Conservation (phyloP, 306 rosid genomes). For the Quercus gilva region DNA sequence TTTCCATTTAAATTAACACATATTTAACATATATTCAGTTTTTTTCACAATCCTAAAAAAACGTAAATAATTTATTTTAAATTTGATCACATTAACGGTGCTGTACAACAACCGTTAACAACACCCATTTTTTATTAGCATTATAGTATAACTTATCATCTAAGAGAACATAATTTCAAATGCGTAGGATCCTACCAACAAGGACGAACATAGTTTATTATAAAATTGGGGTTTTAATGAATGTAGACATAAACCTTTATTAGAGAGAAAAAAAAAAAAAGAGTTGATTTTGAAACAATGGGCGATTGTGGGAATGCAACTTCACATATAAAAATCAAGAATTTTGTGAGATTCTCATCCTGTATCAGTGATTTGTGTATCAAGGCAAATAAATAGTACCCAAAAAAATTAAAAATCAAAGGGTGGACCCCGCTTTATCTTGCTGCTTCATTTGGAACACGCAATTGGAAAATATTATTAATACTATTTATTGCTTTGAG, state of each 20-base stretch:
- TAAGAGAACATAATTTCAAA: too few relatives aligned
- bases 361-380: background rate
- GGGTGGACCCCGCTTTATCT: conserved; percentile 1
- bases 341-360: background rate
- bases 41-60: too few relatives aligned
- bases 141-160: too few relatives aligned
- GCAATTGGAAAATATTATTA: background rate
- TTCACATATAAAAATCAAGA: background rate
- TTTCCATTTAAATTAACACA: too few relatives aligned
- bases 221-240: background rate
- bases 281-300: background rate
- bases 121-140: too few relatives aligned
- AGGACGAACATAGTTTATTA: too few relatives aligned
- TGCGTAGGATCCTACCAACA: too few relatives aligned
- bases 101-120: too few relatives aligned
- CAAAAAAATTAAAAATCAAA: background rate
- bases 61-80: too few relatives aligned
- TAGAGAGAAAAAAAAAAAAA: background rate
- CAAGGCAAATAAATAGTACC: background rate
- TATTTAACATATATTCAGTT: too few relatives aligned
- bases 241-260: background rate
- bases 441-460: background rate
- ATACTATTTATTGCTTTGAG: background rate
- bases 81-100: too few relatives aligned
- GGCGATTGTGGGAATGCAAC: background rate